Conservation (phyloP, 176 grass and related monocot genomes). For the Raddia guianensis region DNA sequence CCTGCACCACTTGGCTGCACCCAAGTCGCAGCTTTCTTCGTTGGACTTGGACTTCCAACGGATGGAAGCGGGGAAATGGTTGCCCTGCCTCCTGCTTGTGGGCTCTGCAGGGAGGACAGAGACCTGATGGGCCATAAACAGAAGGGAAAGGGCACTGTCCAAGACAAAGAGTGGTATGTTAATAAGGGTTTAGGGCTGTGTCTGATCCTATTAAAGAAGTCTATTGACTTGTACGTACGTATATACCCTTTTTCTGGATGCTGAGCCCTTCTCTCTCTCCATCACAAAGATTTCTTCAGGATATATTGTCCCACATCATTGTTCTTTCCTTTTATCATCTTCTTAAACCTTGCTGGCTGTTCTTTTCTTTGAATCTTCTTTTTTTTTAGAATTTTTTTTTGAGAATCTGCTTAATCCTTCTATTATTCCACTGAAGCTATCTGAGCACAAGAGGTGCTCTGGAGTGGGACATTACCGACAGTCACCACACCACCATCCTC, state of each 20-base stretch:
- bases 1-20: constrained; percentile 32
- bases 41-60: constrained; percentile 1
- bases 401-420: too few species aligned
- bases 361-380: not conserved
- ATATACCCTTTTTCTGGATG: not conserved
- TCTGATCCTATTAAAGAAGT: constrained; percentile 35
- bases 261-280: not conserved
- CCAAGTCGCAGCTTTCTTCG: constrained; percentile 33
- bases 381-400: too few species aligned
- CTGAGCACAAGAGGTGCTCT: constrained; percentile 33
- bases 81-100: constrained; percentile 11
- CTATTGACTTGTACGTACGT: not conserved
- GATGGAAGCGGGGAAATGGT: too few species aligned
- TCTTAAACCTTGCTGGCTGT: not conserved
- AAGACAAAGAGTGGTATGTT: not conserved
- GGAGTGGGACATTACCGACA: constrained; percentile 30
- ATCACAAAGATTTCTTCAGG: constrained; percentile 19
- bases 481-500: constrained; percentile 30
- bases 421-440: constrained; percentile 15
- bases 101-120: constrained; percentile 36
- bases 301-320: constrained; percentile 12
- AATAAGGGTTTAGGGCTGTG: constrained; percentile 11
- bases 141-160: not conserved
- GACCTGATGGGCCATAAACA: constrained; percentile 20
- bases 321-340: too few species aligned